phyloP scores from a whole-genome alignment of 495 filamentous ascomycete genomes.

The Podospora bellae-mahoneyi region DNA sequence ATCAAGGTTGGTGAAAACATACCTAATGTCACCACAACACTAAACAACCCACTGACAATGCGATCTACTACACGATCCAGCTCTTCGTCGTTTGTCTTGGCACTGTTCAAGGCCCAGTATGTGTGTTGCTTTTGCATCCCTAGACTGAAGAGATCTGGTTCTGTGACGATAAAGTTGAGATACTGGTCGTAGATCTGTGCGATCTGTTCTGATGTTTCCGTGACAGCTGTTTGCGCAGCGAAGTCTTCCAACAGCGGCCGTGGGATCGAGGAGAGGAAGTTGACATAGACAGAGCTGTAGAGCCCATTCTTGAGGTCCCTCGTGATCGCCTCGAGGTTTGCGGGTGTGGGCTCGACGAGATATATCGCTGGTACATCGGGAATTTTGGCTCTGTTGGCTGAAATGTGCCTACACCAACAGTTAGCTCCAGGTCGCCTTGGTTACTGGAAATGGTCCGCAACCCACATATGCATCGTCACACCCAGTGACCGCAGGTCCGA shows the following conservation, averaged over 20 bases:
- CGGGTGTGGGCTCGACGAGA: conserved; percentile 79
- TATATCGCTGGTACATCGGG: conserved; percentile 97
- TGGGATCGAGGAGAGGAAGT: conserved; percentile 93
- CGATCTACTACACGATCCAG: conserved; percentile 81
- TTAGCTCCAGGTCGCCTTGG: background rate
- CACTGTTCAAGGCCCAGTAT: conserved; percentile 94
- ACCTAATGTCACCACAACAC: conserved; percentile 75
- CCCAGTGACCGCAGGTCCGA: conserved; percentile 90
- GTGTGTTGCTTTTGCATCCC: conserved; percentile 79
- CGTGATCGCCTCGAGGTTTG: conserved; percentile 81
- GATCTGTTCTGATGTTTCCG: conserved; percentile 80
- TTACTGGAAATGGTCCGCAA: background rate
- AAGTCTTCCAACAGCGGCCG: conserved; percentile 94
- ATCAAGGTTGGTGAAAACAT: background rate
- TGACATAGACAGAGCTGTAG: conserved; percentile 93
- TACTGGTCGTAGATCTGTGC: conserved; percentile 96
- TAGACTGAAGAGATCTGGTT: conserved; percentile 93
- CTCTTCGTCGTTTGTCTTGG: conserved; percentile 82
- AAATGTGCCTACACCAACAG: conserved; percentile 57
- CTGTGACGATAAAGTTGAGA: conserved; percentile 93
- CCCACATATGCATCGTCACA: conserved; percentile 87
- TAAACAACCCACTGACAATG: conserved; percentile 92
- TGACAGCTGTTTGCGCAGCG: conserved; percentile 77
- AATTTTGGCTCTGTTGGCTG: conserved; percentile 79
- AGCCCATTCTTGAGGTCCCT: conserved; percentile 79